Evolutionary conservation across 2,329 filamentous ascomycete genomes (phyloP), one percentile per base, ranked within the genome.

Genomic region (Colletotrichum lindemuthianum): DNA sequence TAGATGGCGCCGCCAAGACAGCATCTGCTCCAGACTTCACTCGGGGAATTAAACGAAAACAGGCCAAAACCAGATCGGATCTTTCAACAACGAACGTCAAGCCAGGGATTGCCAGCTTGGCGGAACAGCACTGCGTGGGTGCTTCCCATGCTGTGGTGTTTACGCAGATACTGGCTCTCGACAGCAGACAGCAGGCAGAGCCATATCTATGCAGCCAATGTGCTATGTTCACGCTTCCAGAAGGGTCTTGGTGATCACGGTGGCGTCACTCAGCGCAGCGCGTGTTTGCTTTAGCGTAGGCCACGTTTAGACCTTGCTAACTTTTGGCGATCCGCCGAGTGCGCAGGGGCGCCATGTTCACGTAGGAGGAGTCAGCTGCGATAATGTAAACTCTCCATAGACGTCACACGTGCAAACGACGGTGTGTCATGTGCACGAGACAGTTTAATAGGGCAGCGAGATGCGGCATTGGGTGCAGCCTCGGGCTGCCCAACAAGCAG

Each of bases 301-400:
- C 54, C 56, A 15, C 43, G 36, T 34, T 53, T 34, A 41, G 24
- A 40, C 44, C 33, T 50, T 34, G 50, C 34, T 33, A 34, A 49
- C 44, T 49, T 49, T 4, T 50, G 56, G 15, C 16, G 8, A 60
- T 55, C 33, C 33, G 24, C 32, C 36, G 34, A 49, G 16, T 49
- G 49, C 39, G 60, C 56, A 60, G 16, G 60, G 50, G 60, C 44
- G n/a, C 44, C 24, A 24, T 10, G 50, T 54, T 60, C 60, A 59
- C 59, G 60, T 49, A 60, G 41, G 34, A 36, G 12, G 36, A 33
- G 13, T 49, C 41, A 37, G 41, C 47, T 34, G 52, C 24, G 33
- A 60, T 37, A 48, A n/a, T 47, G 32, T 13, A 13, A 32, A 45
- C 32, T 16, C 51, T 36, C 43, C n/a, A 10, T 16, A 55, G 32